Conservation (phyloP, 1,139 yeast species). For the Pneumocystis sp. region DNA sequence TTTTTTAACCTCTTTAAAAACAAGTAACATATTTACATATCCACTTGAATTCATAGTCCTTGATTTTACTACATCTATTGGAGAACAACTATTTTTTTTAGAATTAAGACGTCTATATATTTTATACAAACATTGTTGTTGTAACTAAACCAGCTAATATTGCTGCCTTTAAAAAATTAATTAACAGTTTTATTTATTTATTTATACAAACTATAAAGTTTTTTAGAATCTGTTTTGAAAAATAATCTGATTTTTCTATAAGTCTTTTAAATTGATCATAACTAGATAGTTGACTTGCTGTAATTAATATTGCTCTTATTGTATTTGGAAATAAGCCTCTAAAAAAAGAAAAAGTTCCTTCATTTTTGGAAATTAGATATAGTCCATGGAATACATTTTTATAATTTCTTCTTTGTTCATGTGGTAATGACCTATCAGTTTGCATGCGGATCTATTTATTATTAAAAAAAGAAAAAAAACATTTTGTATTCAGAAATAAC, state of each 20-base stretch:
- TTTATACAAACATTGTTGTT: slow-evolving; percentile 40
- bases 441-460: slow-evolving; percentile 54
- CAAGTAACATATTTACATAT: slow-evolving; percentile 29
- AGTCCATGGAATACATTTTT: slow-evolving; percentile 69
- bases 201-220: slow-evolving; percentile 58
- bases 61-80: slow-evolving; percentile 83
- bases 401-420: slow-evolving; percentile 55
- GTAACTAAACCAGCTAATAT: slow-evolving; percentile 66
- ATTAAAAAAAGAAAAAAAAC: not conserved
- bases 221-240: slow-evolving; percentile 50
- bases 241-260: slow-evolving; percentile 37
- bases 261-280: slow-evolving; percentile 63
- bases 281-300: slow-evolving; percentile 81
- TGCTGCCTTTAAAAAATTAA: not conserved
- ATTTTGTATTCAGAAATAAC: slow-evolving; percentile 3
- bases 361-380: slow-evolving; percentile 42
- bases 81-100: slow-evolving; percentile 39
- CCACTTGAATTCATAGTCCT: slow-evolving; percentile 57
- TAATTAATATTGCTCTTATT: slow-evolving; percentile 72
- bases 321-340: slow-evolving; percentile 69
- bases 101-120: not conserved
- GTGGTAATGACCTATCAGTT: slow-evolving; percentile 60
- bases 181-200: not conserved
- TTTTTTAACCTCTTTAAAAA: slow-evolving; percentile 42
- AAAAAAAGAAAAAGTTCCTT: slow-evolving; percentile 46